Percentiles rank a stretch among this genome's conserved stretches.
Conservation (phyloP, 139 green algal species). For the Haematococcus sp. region DNA sequence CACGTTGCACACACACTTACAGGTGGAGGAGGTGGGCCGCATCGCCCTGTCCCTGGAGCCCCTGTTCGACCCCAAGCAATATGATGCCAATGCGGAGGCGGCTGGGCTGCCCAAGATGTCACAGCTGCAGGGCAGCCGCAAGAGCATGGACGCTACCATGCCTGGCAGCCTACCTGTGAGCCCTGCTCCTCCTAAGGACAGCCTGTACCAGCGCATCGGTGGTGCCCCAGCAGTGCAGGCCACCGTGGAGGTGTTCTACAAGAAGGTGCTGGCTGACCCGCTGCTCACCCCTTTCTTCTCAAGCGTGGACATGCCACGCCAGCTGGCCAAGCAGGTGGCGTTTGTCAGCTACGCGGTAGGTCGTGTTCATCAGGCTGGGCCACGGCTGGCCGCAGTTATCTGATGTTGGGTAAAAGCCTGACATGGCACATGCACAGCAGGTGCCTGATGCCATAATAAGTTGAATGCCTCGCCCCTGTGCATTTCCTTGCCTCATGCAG, state of each 20-base stretch:
- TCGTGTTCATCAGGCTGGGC: too few species aligned
- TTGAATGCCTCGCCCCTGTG: too few species aligned
- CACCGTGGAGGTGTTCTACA: conserved; percentile 9
- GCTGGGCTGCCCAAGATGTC: neutral
- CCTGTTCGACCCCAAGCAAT: neutral
- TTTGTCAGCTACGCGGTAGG: neutral
- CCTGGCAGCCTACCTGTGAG: too few species aligned
- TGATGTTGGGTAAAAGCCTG: too few species aligned
- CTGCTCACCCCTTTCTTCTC: neutral
- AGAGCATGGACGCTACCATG: too few species aligned
- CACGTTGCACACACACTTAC: too few species aligned
- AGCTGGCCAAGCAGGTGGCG: neutral
- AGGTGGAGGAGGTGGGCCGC: conserved; percentile 6
- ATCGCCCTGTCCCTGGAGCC: neutral
- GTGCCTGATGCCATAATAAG: too few species aligned
- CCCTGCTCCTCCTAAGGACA: too few species aligned
- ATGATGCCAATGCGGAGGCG: neutral
- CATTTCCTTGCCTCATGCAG: too few species aligned
- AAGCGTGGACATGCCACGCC: neutral
- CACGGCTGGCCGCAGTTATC: too few species aligned
- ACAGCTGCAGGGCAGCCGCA: too few species aligned
- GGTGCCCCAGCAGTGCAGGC: neutral
- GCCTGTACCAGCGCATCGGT: conserved; percentile 11
- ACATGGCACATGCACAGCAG: too few species aligned
- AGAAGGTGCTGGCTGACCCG: conserved; percentile 1